Base-by-base conservation (phyloP, 495 filamentous ascomycete species). In the Tuber brumale region DNA sequence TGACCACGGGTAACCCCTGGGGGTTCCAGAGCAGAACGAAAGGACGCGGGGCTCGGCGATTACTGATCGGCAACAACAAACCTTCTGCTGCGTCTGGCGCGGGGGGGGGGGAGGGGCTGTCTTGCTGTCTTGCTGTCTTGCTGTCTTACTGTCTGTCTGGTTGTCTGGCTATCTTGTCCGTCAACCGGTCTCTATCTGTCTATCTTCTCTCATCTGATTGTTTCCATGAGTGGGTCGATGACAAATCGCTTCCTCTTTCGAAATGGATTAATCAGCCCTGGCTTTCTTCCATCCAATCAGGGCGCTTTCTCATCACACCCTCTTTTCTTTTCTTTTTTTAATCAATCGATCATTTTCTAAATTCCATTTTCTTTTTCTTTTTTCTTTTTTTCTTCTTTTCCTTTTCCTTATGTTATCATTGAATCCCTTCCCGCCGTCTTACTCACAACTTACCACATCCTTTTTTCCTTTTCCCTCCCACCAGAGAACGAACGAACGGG, bases 381-480 rank as follows among this genome's bases (percentile, higher is more conserved):
- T 66, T 66, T 66, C 4, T 6, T 66, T 31, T 66, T 66, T 27
- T 27, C 18, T 31, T 57, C n/a, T 57, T 27, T 14, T 31, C 27
- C 27, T 66, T 66, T 66, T 66, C 27, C 57, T 66, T 66, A 66
- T 66, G 57, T 66, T 66, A 66, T 66, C 57, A 66, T 66, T 66
- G 57, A 66, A 66, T n/a, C 75, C 73, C 69, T 45, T 74, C 72
- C 74, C 76, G 72, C 77, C 78, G 78, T 80, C 78, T 80, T 80
- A 80, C 78, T 80, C 78, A 80, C 78, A 44, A 80, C 78, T 80
- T 80, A 80, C 78, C 78, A 80, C 73, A 80, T 80, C 78, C 73
- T 66, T 66, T 66, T 66, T 66, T 79, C 77, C 74, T 75, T 46
- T 71, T 48, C 45, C 76, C 57, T 73, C 72, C 72, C 31, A 57